Percentiles rank a stretch among this genome's conserved stretches.
phyloP scores from a whole-genome alignment of 129 eudicot genomes.

The Erigeron canadensis region DNA sequence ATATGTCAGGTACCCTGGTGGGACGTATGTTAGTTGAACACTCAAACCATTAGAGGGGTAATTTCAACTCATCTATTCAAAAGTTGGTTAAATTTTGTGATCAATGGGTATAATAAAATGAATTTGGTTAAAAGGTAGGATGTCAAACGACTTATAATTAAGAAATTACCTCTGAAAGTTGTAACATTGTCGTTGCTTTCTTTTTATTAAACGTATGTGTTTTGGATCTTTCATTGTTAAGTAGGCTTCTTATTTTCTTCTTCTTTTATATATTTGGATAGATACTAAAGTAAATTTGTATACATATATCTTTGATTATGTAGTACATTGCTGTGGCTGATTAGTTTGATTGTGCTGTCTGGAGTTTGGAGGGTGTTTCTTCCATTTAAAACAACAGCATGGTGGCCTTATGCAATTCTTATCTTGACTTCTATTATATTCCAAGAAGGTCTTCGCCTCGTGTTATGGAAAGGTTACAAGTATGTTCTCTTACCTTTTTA shows the following conservation, averaged over 20 bases:
- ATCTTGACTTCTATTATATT: slow-evolving; percentile 71
- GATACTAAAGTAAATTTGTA: slow-evolving; percentile 16
- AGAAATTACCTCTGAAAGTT: too few relatives aligned
- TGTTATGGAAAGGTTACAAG: slow-evolving; percentile 89
- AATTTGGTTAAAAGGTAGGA: too few relatives aligned
- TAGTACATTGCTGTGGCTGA: slow-evolving; percentile 90
- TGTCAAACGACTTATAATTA: too few relatives aligned
- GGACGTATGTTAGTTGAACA: too few relatives aligned
- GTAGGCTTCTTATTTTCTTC: neutral
- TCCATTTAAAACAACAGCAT: slow-evolving; percentile 62
- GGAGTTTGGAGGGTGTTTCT: slow-evolving; percentile 90
- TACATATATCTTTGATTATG: slow-evolving; percentile 30
- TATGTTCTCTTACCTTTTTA: slow-evolving; percentile 27
- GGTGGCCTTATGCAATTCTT: slow-evolving; percentile 72
- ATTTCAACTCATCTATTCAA: neutral
- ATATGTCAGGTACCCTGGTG: neutral
- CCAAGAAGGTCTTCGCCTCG: slow-evolving; percentile 79
- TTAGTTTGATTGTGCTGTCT: slow-evolving; percentile 81
- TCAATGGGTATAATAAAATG: too few relatives aligned
- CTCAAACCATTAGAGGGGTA: neutral
- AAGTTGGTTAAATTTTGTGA: neutral
- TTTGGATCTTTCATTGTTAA: neutral
- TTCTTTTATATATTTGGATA: neutral
- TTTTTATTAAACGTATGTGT: neutral
- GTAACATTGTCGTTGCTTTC: too few relatives aligned